Base-by-base conservation (phyloP, 2,329 filamentous ascomycete genomes). In the Gnomoniopsis smithogilvyi region DNA sequence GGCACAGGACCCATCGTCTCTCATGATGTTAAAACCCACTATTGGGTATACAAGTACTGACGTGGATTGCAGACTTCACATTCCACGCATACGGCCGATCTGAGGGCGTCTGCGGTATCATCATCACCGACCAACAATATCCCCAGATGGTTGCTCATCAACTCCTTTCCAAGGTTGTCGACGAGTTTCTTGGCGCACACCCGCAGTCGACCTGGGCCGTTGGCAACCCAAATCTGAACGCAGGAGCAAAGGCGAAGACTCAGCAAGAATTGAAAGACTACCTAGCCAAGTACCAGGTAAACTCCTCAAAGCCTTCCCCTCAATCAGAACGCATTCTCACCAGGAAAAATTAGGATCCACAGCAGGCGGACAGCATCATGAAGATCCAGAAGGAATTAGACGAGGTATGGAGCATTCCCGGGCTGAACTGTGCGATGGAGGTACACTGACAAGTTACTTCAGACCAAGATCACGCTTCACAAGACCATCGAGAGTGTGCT, bases 301-400 rank as follows among this genome's bases (percentile, higher is more conserved):
- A 52, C 36, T 6, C n/a, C 11, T 12, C 2, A 6, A 12, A 11
- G n/a, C 24, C 2, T 11, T 3, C n/a, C 2, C 22, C 14, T 21
- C 15, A 8, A 17, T 19, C 3, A 12, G 3, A 21, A 38, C 11
- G 19, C 33, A 6, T 15, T 33, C 36, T 62, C n/a, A 62, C 48
- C 14, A 30, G 15, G 34, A 14, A 36, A 41, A 14, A 36, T 11
- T 91, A 96, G 78, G 90, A 97, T 73, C 92, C 94, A 14, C 81
- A 87, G 69, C 84, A 96, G 76, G 93, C 92, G 65, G 92, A 96
- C 77, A 94, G 88, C 75, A 96, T 98, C 72, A 85, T 92, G 80
- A 93, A 92, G 82, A 97, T 99, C 68, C 94, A 98, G 76, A 90
- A 92, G 77, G 92, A 99, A 78, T 82, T 99, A 62, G 93, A 98